Evolutionary conservation across 179 eudicot genomes (phyloP), one percentile per base, ranked within the genome.

Genomic region (Drosera spatulata): DNA sequence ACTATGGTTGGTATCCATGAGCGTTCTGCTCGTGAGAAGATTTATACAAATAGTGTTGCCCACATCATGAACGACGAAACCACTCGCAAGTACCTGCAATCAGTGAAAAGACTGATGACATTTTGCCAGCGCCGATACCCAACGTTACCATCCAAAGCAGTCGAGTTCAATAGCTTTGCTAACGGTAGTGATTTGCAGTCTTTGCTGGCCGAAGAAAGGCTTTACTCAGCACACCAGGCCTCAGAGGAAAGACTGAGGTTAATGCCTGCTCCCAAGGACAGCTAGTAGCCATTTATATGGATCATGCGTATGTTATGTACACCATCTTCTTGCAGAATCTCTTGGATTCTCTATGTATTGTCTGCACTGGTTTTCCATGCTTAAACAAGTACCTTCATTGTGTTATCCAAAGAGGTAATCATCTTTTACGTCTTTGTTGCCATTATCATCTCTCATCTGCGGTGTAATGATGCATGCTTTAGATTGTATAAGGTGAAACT

Each of bases 1-100:
- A 93, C 99, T 85, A 93, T 93, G 99, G 99, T 93, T 86, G 99
- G 99, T 69, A 93, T 93, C 61, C 99, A 93, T 53, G 99, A 93
- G 68, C 95, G 97, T 82, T 93, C 96, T 33, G 99, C 99, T 10
- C 99, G 99, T 39, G 99, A 93, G 77, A 93, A 93, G 73, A 93
- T 93, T 68, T 78, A 86, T 67, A 89, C 99, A 53, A 93, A 89
- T 61, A 93, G 99, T 83, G 99, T 93, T 53, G 97, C 99, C n/a
- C 99, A 93, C 72, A 73, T 93, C 54, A 93, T 93, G 99, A 93
- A 93, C 33, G 99, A 93, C 61, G 99, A 93, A 69, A 93, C 99
- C 2, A 93, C 99, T 48, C 90, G 96, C 4, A 93, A 93, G 72
- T 93, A 93, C 73, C 71, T 93, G 77, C 99, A 93, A 61, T 93